Evolutionary conservation across 2,329 filamentous ascomycete species (phyloP).

Genomic region (Domatiomyces catenatus): DNA sequence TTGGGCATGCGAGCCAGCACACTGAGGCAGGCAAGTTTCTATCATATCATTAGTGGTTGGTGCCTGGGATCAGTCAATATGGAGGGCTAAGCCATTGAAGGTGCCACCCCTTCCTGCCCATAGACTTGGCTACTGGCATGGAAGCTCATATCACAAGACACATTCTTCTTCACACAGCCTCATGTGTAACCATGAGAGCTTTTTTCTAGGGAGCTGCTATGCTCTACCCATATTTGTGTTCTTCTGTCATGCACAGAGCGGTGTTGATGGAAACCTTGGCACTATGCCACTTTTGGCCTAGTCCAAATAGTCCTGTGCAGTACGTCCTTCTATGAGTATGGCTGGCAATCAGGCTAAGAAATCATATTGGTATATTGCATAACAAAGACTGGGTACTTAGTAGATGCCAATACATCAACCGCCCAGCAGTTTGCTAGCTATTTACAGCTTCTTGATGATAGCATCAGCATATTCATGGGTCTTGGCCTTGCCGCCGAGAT

Average conservation of each 20-base stretch:
- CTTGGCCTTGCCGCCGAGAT: conserved; percentile 91
- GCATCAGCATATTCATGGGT: conserved; percentile 85
- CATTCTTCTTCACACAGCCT: neutral
- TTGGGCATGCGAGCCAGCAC: neutral
- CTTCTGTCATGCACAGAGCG: neutral
- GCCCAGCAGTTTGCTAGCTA: neutral
- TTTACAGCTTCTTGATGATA: conserved; percentile 55
- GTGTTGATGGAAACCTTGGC: neutral
- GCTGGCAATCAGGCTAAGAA: neutral
- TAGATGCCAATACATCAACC: neutral
- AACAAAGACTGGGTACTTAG: neutral
- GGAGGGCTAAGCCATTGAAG: neutral
- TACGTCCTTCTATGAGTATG: too few species aligned
- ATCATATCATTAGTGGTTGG: neutral
- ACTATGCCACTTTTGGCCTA: neutral
- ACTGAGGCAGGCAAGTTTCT: neutral
- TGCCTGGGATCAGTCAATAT: neutral
- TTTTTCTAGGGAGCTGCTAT: neutral
- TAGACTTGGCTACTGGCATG: neutral
- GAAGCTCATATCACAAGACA: neutral
- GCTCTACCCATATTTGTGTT: neutral
- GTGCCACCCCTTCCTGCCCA: neutral
- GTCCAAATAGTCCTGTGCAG: too few species aligned
- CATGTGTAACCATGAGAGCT: neutral
- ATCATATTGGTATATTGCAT: neutral